Evolutionary conservation across 2,329 filamentous ascomycete species (phyloP), one percentile per base, ranked within the genome.

Genomic region (Ophiostoma quercus): DNA sequence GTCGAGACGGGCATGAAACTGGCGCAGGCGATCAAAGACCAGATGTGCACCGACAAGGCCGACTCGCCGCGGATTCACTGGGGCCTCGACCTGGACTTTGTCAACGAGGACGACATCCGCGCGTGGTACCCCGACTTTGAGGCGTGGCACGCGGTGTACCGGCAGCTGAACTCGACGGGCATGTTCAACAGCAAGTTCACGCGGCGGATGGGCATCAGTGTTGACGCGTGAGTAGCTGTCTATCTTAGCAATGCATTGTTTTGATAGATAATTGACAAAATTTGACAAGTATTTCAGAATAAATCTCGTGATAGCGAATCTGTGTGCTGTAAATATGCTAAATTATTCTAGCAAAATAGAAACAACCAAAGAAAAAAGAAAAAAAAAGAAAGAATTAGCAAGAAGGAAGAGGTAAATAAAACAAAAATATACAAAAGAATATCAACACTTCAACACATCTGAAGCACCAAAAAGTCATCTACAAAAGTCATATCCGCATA

Each of bases 111-210:
- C 41, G 74, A 76, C 43, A 72, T 74, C 3, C 71, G 73, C 1
- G 68, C 70, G 22, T 76, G 74, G 75, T 76, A 76, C 68, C 71
- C 73, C 0, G 70, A 73, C 14, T 71, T 76, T 54, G 71, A 70
- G 2, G 68, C 67, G 19, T 76, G 74, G 75, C 47, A 74, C n/a
- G 66, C 34, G 2, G 73, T 76, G 14, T 75, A 74, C 65, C 51
- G 68, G 29, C 47, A 71, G 51, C 68, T 75, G 19, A 76, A 76
- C 65, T 67, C 69, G n/a, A 73, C 71, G 9, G 75, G 75, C 22
- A 76, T 76, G 75, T 76, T 76, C 70, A 74, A 76, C 71, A 76
- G 75, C 70, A 72, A 69, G 37, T 76, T 76, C 19, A 76, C 75
- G 0, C 71, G 75, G 1, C 71, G 75, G n/a, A 67, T 76, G 8